Percentiles rank a stretch among this genome's conserved stretches.
Conservation (phyloP, 192 early-diverging fungal genomes). For the Backusella macrospora region DNA sequence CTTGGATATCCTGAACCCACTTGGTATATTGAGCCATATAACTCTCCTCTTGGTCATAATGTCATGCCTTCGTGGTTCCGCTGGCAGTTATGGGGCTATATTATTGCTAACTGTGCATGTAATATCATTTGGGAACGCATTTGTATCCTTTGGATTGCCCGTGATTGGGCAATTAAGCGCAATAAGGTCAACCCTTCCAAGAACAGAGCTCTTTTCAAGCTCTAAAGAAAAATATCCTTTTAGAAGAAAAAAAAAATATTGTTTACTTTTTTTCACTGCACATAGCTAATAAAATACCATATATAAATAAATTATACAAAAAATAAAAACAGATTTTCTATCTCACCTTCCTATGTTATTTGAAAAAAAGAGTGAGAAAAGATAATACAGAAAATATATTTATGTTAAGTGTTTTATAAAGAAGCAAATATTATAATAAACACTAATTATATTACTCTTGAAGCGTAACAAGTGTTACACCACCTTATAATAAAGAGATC, state of each 20-base stretch:
- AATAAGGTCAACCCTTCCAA: constrained; percentile 27
- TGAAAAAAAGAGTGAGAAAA: too few species aligned
- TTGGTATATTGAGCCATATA: constrained; percentile 58
- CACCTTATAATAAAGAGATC: too few species aligned
- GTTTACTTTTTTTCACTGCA: neutral
- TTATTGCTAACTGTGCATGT: constrained; percentile 45
- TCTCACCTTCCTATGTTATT: too few species aligned
- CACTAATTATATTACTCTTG: too few species aligned
- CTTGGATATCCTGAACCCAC: constrained; percentile 43
- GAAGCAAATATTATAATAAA: too few species aligned
- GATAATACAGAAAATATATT: too few species aligned
- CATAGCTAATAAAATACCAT: constrained; percentile 9
- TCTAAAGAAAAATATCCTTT: constrained; percentile 20
- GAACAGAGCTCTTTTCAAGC: constrained; percentile 35
- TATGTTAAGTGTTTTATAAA: too few species aligned
- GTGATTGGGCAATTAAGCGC: constrained; percentile 42
- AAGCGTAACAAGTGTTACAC: too few species aligned
- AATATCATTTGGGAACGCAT: constrained; percentile 53
- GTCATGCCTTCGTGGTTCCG: constrained; percentile 68
- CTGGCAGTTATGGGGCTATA: constrained; percentile 59
- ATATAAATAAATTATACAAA: neutral
- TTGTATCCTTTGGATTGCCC: constrained; percentile 55
- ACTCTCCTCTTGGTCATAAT: constrained; percentile 72
- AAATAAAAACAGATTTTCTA: too few species aligned
- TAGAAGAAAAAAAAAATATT: neutral